These are phyloP conservation scores for button mushroom (Agaricus bisporus) DNA, from an alignment of 768 basidiomycete genomes.

Conservation along the genomic window DNA sequence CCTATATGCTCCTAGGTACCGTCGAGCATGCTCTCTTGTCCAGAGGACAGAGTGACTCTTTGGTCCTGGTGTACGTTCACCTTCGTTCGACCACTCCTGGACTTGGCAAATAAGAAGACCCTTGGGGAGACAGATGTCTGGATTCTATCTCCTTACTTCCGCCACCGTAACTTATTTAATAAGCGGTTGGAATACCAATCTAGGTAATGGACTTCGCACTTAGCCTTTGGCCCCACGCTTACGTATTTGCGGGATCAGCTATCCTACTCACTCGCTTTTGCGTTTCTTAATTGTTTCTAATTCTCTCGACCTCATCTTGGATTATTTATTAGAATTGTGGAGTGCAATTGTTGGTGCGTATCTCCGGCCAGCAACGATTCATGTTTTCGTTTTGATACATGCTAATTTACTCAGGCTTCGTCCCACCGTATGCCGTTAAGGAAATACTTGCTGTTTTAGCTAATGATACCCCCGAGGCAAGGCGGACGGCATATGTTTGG, in stretches of 20 bases:
- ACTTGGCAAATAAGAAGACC: conserved; percentile 44
- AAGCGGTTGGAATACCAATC: conserved; percentile 52
- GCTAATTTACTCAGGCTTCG: conserved; percentile 39
- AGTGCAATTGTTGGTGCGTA: conserved; percentile 44
- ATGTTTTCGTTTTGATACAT: not conserved
- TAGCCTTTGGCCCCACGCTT: not conserved
- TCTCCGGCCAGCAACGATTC: not conserved
- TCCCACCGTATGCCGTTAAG: conserved; percentile 60
- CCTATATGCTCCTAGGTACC: conserved; percentile 32
- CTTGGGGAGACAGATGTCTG: conserved; percentile 51
- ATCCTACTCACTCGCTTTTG: conserved; percentile 52
- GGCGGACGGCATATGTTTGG: conserved; percentile 49
- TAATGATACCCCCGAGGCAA: conserved; percentile 33
- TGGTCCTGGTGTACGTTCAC: conserved; percentile 65
- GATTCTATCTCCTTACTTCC: conserved; percentile 61
- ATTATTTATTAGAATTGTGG: conserved; percentile 54
- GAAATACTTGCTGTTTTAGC: conserved; percentile 50
- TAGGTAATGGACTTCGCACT: conserved; percentile 21
- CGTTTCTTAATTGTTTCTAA: conserved; percentile 61
- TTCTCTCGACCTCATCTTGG: conserved; percentile 62
- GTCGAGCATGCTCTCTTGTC: conserved; percentile 42
- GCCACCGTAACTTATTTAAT: conserved; percentile 59
- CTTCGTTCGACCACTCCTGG: conserved; percentile 58
- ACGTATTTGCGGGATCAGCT: conserved; percentile 22
- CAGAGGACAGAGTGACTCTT: conserved; percentile 58